phyloP scores from a whole-genome alignment of 106 monocot species.

The Dendrobium catenatum region DNA sequence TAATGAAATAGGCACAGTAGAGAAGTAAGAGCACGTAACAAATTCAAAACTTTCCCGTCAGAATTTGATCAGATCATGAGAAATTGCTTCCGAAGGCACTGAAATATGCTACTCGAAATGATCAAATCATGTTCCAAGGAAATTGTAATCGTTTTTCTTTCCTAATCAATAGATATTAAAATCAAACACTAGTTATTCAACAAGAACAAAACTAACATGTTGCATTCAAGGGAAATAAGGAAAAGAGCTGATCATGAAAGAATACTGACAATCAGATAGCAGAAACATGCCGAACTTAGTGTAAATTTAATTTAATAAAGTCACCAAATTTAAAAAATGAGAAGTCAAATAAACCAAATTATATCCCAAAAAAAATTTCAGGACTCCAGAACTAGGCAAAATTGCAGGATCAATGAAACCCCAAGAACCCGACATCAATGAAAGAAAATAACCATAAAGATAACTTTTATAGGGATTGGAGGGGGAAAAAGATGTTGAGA shows the following conservation, averaged over 20 bases:
- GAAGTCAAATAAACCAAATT: neutral
- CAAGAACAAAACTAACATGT: neutral
- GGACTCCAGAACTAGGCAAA: neutral
- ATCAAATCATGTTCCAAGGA: neutral
- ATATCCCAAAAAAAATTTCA: neutral
- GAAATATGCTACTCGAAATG: neutral
- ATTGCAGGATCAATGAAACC: neutral
- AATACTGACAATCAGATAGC: neutral
- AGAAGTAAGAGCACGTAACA: neutral
- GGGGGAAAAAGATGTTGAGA: neutral
- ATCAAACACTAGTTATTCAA: neutral
- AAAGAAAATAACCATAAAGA: neutral
- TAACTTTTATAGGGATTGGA: neutral
- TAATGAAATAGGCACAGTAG: neutral
- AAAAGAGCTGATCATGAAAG: neutral
- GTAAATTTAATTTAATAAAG: neutral
- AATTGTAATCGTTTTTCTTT: neutral
- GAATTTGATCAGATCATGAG: neutral
- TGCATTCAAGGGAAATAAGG: neutral
- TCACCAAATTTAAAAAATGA: neutral
- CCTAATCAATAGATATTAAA: neutral
- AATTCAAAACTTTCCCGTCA: neutral
- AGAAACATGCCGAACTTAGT: neutral
- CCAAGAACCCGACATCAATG: neutral
- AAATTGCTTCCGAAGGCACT: neutral